Conservation (phyloP, 2,329 filamentous ascomycete genomes). For the Zalaria obscura region DNA sequence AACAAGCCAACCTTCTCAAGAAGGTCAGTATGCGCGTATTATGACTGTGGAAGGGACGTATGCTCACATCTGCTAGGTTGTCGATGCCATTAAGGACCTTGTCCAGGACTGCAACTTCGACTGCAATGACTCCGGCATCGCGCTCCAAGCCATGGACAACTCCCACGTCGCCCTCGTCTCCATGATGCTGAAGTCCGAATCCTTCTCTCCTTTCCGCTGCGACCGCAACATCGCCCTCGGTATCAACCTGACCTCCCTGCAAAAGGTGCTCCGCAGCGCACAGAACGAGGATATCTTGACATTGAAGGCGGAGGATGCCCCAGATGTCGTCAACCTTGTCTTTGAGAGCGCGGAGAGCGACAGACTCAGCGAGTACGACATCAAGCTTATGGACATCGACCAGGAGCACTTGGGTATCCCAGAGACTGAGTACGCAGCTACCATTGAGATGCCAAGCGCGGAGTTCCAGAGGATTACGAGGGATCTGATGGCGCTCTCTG, state of each 20-base stretch:
- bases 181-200: conserved; percentile 95
- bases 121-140: conserved; percentile 98
- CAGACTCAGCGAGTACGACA: conserved; percentile 94
- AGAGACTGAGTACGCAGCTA: conserved; percentile 94
- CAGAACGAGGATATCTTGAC: conserved; percentile 91
- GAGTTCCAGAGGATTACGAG: conserved; percentile 95
- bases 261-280: conserved; percentile 89
- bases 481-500: conserved; percentile 81
- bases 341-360: conserved; percentile 87
- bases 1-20: conserved; percentile 88
- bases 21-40: conserved; percentile 43
- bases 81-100: conserved; percentile 97
- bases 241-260: conserved; percentile 90
- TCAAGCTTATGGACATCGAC: conserved; percentile 99
- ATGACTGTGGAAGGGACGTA: conserved; percentile 9
- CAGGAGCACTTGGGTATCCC: conserved; percentile 98
- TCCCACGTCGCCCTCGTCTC: conserved; percentile 97
- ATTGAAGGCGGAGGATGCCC: conserved; percentile 92
- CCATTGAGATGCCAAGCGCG: conserved; percentile 70
- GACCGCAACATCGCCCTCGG: conserved; percentile 98
- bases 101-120: conserved; percentile 99
- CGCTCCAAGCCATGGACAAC: conserved; percentile 99
- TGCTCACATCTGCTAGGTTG: conserved; percentile 48
- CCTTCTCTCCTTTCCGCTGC: conserved; percentile 90
- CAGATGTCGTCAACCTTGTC: conserved; percentile 86